Conservation (phyloP, 208 protist species). For the Crithidia brevicula region DNA sequence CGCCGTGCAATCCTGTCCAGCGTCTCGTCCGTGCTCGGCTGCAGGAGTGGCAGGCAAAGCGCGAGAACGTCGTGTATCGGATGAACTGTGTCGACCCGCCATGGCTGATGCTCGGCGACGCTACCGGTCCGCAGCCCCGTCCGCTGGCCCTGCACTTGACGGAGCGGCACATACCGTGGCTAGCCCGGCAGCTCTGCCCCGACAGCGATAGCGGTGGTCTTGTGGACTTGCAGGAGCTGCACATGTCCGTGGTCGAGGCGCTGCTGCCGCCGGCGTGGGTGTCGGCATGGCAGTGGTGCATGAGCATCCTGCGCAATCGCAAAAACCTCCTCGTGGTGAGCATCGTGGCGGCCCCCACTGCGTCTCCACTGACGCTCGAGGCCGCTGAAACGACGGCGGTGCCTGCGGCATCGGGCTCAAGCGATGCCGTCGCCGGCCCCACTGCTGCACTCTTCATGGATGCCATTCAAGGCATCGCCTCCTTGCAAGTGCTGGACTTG, state of each 20-base stretch:
- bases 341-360: constrained; percentile 1
- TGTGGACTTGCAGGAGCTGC: constrained; percentile 47
- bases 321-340: constrained; percentile 35
- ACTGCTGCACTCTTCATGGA: not conserved
- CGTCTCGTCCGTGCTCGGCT: constrained; percentile 3
- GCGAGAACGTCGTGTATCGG: constrained; percentile 21
- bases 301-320: constrained; percentile 30
- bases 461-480: not conserved
- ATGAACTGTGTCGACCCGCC: constrained; percentile 32
- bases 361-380: not conserved
- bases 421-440: not conserved
- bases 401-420: not conserved
- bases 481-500: constrained; percentile 31
- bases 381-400: not conserved
- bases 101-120: constrained; percentile 28
- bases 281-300: constrained; percentile 52
- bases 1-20: not conserved
- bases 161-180: constrained; percentile 58
- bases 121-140: constrained; percentile 17
- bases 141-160: constrained; percentile 59
- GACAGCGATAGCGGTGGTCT: constrained; percentile 34
- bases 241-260: constrained; percentile 37
- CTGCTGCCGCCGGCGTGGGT: constrained; percentile 28
- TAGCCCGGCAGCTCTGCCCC: constrained; percentile 40
- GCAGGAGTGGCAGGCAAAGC: constrained; percentile 32